Base-by-base conservation (phyloP, 2,329 filamentous ascomycete genomes). In the Diaporthe sp. region DNA sequence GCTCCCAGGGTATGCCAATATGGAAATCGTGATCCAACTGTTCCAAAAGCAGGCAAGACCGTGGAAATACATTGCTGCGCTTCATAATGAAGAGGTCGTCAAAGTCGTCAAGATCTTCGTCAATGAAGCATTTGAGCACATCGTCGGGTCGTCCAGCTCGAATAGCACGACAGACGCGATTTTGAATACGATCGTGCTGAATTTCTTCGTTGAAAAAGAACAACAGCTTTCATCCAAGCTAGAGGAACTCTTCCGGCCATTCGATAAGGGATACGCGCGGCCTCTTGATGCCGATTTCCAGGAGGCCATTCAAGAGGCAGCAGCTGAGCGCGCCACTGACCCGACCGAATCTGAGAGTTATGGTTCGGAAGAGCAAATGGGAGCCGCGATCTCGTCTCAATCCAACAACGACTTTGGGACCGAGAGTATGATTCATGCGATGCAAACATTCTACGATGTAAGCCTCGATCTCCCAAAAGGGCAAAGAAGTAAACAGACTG, bases 201-300 rank as follows among this genome's bases (percentile, higher is more conserved):
- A 2, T 7, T 58, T 58, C 55, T 58, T 58, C 55, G 32, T 35
- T 13, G 55, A 58, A 35, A 58, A 58, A 32, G 55, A 58, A 22
- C 15, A 37, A 17, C 55, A 35, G 32, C 55, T 58, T 13, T 37
- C 32, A 13, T 1, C 10, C 4, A 58, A 58, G 19, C 10, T 58
- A 19, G 27, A 58, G 27, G 55, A 58, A 22, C 30, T 58, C 8
- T 32, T 58, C 17, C 55, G 55, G 32, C 55, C 55, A 13, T 37
- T 35, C 10, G 22, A 37, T 2, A 22, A 58, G 32, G 55, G 55
- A n/a, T 58, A 35, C 10, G 55, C 55, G 32, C 55, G 27, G 12
- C 55, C 55, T 35, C 55, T 58, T 13, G 55, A 58, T 58, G 30
- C 55, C 37, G 55, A 58, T 30, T 58, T 58, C 22, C 55, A 58